A percentile compares a stretch with the other conserved stretches of the same genome.
phyloP scores from a whole-genome alignment of 2,329 filamentous ascomycete genomes.

The Lasiodiplodia sp. region DNA sequence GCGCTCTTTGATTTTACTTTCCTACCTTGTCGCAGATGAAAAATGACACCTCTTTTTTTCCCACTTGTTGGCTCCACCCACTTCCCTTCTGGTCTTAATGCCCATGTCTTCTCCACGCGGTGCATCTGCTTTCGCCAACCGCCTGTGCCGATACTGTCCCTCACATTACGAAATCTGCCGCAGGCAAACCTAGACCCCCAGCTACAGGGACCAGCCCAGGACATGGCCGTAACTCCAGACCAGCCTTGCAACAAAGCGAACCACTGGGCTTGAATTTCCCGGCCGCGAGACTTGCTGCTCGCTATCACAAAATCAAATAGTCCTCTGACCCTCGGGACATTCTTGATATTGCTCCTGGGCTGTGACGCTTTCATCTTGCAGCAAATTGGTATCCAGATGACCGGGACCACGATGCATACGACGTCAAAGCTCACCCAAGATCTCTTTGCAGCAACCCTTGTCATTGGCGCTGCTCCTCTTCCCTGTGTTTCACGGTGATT shows the following conservation, averaged over 20 bases:
- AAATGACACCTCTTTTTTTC: conserved; percentile 4
- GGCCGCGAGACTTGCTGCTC: not conserved
- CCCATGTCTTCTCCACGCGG: not conserved
- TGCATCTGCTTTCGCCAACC: not conserved
- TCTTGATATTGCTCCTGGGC: not conserved
- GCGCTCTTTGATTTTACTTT: not conserved
- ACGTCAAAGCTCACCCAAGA: conserved; percentile 21
- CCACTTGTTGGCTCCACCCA: not conserved
- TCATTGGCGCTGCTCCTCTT: not conserved
- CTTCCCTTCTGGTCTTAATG: conserved; percentile 1
- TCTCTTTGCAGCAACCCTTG: conserved; percentile 19
- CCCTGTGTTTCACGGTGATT: conserved; percentile 12
- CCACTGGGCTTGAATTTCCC: too few species aligned
- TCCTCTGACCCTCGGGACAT: not conserved
- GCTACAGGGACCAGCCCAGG: too few species aligned
- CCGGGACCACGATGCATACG: not conserved
- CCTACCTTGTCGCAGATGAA: not conserved
- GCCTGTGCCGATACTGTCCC: not conserved
- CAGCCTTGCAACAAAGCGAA: not conserved
- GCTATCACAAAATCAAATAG: not conserved
- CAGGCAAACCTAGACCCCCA: not conserved
- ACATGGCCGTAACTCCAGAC: not conserved
- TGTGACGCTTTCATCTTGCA: not conserved
- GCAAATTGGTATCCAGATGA: not conserved
- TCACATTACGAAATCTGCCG: not conserved